These are phyloP conservation scores for Mitosporidium daphniae DNA, from an alignment of 371 early-diverging fungal genomes.

Conservation along the genomic window DNA sequence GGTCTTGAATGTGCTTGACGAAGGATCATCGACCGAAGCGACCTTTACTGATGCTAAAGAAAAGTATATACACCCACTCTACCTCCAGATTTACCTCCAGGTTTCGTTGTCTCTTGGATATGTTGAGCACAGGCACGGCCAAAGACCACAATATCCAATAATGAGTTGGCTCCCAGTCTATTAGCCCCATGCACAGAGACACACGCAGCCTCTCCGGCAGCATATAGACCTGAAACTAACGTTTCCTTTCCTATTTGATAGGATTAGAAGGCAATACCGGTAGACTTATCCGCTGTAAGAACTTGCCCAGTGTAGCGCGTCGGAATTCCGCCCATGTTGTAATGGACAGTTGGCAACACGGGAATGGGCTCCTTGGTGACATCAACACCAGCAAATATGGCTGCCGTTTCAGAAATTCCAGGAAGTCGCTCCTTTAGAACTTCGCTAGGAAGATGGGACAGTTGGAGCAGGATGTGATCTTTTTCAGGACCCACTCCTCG, in stretches of 20 bases:
- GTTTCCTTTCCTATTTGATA: conserved; percentile 10
- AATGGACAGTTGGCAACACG: conserved; percentile 89
- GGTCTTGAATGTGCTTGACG: conserved; percentile 11
- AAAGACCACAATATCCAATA: conserved; percentile 18
- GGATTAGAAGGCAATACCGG: neutral
- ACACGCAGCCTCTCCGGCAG: conserved; percentile 17
- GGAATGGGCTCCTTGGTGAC: conserved; percentile 93
- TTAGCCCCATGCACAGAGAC: conserved; percentile 22
- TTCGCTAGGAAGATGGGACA: conserved; percentile 64
- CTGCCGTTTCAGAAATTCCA: conserved; percentile 84
- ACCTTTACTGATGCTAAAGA: no score
- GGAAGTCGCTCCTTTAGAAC: conserved; percentile 66
- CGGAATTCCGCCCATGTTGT: conserved; percentile 96
- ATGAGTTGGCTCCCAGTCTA: conserved; percentile 18
- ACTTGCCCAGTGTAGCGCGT: conserved; percentile 84
- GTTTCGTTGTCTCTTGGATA: conserved; percentile 46
- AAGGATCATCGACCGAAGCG: no score
- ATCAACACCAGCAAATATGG: conserved; percentile 67
- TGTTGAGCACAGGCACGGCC: conserved; percentile 56
- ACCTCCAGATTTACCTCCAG: no score
- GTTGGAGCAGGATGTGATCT: conserved; percentile 76
- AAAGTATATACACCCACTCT: no score
- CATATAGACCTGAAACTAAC: conserved; percentile 15
- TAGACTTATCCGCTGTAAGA: conserved; percentile 11
- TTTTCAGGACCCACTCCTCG: conserved; percentile 75